Base-by-base conservation (phyloP, 2,329 filamentous ascomycete genomes). In the Thielaviopsis ethacetica region DNA sequence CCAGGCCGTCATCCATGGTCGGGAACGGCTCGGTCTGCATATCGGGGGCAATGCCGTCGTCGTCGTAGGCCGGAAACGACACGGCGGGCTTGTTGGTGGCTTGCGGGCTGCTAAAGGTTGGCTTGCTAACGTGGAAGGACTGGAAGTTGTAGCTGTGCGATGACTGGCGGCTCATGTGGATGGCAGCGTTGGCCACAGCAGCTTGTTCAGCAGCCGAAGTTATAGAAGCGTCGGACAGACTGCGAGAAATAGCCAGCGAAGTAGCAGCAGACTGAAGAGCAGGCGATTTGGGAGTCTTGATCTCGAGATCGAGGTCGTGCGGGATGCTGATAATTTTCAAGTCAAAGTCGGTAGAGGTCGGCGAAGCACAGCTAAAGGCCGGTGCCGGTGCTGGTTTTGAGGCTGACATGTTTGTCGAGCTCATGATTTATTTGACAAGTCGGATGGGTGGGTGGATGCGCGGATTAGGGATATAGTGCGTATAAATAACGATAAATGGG, bases 181-280 rank as follows among this genome's bases (percentile, higher is more conserved):
- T 61, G 22, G 59, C 59, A 7, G 59, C 59, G 53, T 58, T 55
- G 49, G 57, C 59, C 10, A 61, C 56, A 21, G 80, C 82, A 59
- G 74, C 74, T 62, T 78, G 74, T 10, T 81, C 84, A 26, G 78
- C 75, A 53, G 82, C 79, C 17, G 81, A 83, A 15, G 78, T 75
- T 17, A 76, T 77, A 1, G 84, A 90, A 22, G 53, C 56, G 26
- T 61, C 59, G 12, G 56, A 58, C 19, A 61, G 53, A 44, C 56
- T 58, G 17, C 59, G 59, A 6, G 59, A 61, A 17, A 61, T 61
- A 9, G 59, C 59, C 21, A 61, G 56, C 26, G 59, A 61, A 15
- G 59, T 53, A 24, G 59, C 59, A 22, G 59, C 59, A 27, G 56
- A 58, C 49, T 61, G 59, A 19, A 61, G 59, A 24, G 59, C 59